These are phyloP conservation scores for Starmerella bombicola DNA, from an alignment of 805 yeast species.

Conservation along the genomic window DNA sequence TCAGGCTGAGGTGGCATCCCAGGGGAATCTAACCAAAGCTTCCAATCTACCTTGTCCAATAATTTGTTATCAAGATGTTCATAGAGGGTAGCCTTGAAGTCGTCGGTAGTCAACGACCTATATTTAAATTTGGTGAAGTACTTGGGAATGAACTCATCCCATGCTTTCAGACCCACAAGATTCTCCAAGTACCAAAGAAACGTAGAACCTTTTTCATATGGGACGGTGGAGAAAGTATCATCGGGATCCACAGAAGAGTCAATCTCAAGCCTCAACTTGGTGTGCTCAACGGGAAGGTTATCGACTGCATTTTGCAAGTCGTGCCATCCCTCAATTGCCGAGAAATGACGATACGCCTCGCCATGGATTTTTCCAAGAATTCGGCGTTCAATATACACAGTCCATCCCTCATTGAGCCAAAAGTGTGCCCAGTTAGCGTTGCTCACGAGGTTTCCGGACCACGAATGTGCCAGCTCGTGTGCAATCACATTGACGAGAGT, in stretches of 20 bases:
- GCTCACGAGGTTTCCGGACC: slow-evolving; percentile 86
- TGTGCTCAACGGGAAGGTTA: slow-evolving; percentile 35
- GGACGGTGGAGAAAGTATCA: slow-evolving; percentile 76
- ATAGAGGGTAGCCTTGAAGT: slow-evolving; percentile 64
- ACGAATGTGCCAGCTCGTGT: slow-evolving; percentile 84
- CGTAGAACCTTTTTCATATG: slow-evolving; percentile 83
- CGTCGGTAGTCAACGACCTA: slow-evolving; percentile 65
- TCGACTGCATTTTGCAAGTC: slow-evolving; percentile 54
- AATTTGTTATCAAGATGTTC: slow-evolving; percentile 42
- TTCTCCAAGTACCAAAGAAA: slow-evolving; percentile 64
- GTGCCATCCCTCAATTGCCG: slow-evolving; percentile 81
- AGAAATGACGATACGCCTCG: slow-evolving; percentile 62
- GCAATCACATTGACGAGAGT: slow-evolving; percentile 83
- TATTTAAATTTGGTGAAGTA: slow-evolving; percentile 62
- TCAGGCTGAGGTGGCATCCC: slow-evolving; percentile 84
- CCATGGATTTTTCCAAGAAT: slow-evolving; percentile 71
- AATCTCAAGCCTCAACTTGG: slow-evolving; percentile 51
- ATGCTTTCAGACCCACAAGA: slow-evolving; percentile 43
- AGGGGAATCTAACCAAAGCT: slow-evolving; percentile 64
- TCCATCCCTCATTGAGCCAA: slow-evolving; percentile 95
- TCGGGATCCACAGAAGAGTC: slow-evolving; percentile 64
- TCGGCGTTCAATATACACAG: slow-evolving; percentile 79
- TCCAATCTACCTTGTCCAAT: slow-evolving; percentile 72
- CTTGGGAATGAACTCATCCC: slow-evolving; percentile 68
- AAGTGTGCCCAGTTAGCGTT: slow-evolving; percentile 88